Conservation (phyloP, 2,329 filamentous ascomycete genomes). For the Pleurostoma richardsiae region DNA sequence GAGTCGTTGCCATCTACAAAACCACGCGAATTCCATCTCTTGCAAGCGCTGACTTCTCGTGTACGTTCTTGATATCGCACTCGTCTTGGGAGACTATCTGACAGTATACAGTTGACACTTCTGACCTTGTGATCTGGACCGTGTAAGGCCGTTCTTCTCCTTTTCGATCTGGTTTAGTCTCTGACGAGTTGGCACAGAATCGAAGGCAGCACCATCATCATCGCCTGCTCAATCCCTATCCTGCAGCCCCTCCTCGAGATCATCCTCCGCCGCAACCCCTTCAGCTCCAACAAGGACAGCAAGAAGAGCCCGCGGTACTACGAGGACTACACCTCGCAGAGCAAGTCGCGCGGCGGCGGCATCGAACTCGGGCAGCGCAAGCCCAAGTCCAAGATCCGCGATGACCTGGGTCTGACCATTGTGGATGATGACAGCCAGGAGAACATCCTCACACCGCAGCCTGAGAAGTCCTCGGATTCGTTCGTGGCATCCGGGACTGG, state of each 20-base stretch:
- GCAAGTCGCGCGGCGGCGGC: neutral
- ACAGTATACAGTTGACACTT: slow-evolving; percentile 21
- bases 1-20: slow-evolving; percentile 23
- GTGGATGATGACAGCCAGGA: neutral
- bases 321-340: neutral
- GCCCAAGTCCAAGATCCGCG: neutral
- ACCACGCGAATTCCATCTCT: slow-evolving; percentile 18
- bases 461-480: neutral
- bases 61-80: neutral
- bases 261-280: slow-evolving; percentile 9
- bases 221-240: slow-evolving; percentile 27
- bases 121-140: slow-evolving; percentile 40
- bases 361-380: neutral
- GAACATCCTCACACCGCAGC: neutral
- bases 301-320: neutral
- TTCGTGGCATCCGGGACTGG: too few species aligned
- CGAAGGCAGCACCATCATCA: slow-evolving; percentile 26
- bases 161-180: too few species aligned
- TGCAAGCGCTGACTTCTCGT: slow-evolving; percentile 20
- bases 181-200: slow-evolving; percentile 11
- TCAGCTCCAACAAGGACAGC: neutral
- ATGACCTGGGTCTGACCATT: neutral
- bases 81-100: neutral
- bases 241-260: slow-evolving; percentile 24
- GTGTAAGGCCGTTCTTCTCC: too few species aligned